Evolutionary conservation across 108 stramenopile genomes (phyloP).

Genomic region (Ochromonas danica): DNA sequence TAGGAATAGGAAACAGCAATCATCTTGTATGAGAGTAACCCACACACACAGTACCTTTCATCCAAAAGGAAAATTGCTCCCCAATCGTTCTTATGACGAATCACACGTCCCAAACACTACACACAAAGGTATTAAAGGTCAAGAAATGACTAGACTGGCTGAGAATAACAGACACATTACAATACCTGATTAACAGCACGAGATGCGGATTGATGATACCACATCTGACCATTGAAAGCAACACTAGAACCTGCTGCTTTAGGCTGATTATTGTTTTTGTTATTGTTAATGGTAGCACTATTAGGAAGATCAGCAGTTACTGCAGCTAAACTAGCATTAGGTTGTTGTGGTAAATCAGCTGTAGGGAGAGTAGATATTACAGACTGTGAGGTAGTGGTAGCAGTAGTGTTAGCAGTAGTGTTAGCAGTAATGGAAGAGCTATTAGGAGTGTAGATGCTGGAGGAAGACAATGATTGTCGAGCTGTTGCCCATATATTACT

Average conservation of each 20-base stretch:
- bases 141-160: not conserved
- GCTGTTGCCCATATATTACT: not conserved
- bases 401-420: not conserved
- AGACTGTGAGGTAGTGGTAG: too few species aligned
- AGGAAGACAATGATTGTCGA: not conserved
- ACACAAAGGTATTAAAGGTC: not conserved
- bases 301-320: too few species aligned
- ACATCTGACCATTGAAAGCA: slow-evolving; percentile 70
- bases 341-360: not conserved
- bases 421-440: not conserved
- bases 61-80: slow-evolving; percentile 92
- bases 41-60: slow-evolving; percentile 60
- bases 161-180: too few species aligned
- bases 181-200: slow-evolving; percentile 94
- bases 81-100: slow-evolving; percentile 93
- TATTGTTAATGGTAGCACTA: too few species aligned
- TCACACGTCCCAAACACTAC: slow-evolving; percentile 77
- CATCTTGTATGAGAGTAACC: not conserved
- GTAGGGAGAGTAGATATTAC: too few species aligned
- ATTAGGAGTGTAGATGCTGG: not conserved
- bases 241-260: not conserved
- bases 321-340: not conserved
- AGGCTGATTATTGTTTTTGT: not conserved
- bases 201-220: slow-evolving; percentile 95
- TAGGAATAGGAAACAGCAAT: too few species aligned